Base-by-base conservation (phyloP, 768 basidiomycete species). In the Tricholoma saponaceum region DNA sequence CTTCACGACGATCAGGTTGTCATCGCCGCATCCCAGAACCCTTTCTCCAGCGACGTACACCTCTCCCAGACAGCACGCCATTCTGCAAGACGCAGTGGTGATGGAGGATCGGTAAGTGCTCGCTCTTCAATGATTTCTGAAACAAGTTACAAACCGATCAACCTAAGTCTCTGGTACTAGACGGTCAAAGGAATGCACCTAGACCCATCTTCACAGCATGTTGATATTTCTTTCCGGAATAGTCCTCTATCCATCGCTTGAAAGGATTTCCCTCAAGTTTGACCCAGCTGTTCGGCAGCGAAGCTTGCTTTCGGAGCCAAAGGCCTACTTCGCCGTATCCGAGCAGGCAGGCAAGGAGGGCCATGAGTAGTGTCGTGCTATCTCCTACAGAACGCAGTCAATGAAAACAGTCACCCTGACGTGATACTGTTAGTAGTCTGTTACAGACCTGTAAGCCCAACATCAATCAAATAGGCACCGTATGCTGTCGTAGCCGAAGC, bases 261-360 rank as follows among this genome's bases (percentile, higher is more conserved):
- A 95, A 97, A 4, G 84, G 82, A 64, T 96, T 96, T 0, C 80
- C 83, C 9, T 85, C 80, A 55, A 85, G 66, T 33, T 76, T 65
- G 18, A 89, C 81, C 79, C 84, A 86, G 20, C 76, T 80, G 23
- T 75, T 73, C n/a, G 63, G 68, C 9, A 72, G 75, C 39, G 62
- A 64, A 33, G 74, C 79, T 58, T 87, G 79, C 33, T 78, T 82
- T 68, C 84, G 80, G 30, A 98, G 74, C 86, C 92, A 91, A 39
- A 92, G 72, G 1, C 94, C 95, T 0, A 95, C 92, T 68, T 96
- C 91, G 10, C 95, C 95, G 67, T 97, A 98, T 2, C 95, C 95
- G 0, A 96, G 73, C 8, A 96, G 76, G 67, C 95, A 98, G 7
- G 91, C 87, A 9, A 89, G 84, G 1, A 95, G 79, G 0, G 91